Percentiles rank a stretch among this genome's conserved stretches.
Conservation (phyloP, 495 filamentous ascomycete species). For the Tuber brumale region DNA sequence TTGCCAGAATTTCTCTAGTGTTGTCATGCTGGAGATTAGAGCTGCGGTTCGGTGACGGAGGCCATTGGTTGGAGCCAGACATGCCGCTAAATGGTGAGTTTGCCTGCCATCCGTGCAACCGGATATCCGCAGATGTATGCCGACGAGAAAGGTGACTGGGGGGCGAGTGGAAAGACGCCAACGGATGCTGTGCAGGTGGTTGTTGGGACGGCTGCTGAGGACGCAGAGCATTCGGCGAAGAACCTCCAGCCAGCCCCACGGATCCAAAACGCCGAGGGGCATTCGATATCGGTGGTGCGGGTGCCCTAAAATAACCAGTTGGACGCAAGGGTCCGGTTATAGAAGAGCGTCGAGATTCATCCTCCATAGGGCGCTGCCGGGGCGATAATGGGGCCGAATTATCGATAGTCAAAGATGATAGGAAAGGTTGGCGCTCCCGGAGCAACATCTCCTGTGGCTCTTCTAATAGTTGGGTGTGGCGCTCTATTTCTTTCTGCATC, state of each 20-base stretch:
- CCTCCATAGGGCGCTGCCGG: conserved; percentile 79
- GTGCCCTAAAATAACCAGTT: conserved; percentile 54
- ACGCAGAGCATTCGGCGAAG: conserved; percentile 66
- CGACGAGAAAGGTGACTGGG: conserved; percentile 71
- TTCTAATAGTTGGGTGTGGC: conserved; percentile 76
- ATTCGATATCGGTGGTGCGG: conserved; percentile 67
- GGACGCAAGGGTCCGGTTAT: conserved; percentile 40
- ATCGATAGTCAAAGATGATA: conserved; percentile 62
- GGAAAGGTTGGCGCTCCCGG: conserved; percentile 65
- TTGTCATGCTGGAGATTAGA: conserved; percentile 34
- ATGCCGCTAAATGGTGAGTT: conserved; percentile 66
- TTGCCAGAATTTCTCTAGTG: conserved; percentile 42
- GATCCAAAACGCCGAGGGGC: conserved; percentile 79
- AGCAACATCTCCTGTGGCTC: conserved; percentile 70
- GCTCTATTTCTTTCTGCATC: conserved; percentile 77
- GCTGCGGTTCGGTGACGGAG: conserved; percentile 61
- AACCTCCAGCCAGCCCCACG: conserved; percentile 63
- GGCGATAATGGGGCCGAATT: conserved; percentile 78
- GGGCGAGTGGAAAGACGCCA: conserved; percentile 67
- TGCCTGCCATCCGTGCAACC: conserved; percentile 76
- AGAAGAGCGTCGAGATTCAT: conserved; percentile 69
- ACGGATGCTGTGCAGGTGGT: conserved; percentile 63
- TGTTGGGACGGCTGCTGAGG: conserved; percentile 62
- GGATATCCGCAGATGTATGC: conserved; percentile 94
- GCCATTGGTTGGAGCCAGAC: conserved; percentile 74